Evolutionary conservation across 768 basidiomycete species (phyloP), one percentile per base, ranked within the genome.

Genomic region (Pulveroboletus sp.): DNA sequence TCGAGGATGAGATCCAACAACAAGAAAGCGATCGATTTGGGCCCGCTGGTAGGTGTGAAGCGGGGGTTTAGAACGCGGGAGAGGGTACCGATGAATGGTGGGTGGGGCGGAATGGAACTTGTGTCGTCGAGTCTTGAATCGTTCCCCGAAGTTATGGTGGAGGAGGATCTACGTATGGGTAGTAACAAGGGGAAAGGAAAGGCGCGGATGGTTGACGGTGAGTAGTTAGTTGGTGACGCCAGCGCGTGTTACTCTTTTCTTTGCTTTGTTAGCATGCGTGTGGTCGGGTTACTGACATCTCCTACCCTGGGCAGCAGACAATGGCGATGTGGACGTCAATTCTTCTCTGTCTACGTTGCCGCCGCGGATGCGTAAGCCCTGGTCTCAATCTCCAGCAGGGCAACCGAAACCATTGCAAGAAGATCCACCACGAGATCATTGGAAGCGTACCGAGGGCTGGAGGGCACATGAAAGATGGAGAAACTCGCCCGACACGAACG

Each of bases 41-140:
- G 86, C 13, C 86, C 86, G 6, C 67, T 88, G 27, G 68, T 88
- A 0, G 86, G 83, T 13, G 58, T 63, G 24, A 69, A 77, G 53
- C 69, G 86, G 5, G 84, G 86, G 3, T 84, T 87, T 54, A 69
- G 73, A 58, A 83, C 85, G 18, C 65, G 76, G 39, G 85, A 85
- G 63, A 70, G 72, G 56, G 69, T 76, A 2, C 78, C 78, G 7
- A 71, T 70, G 48, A 76, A 76, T 37, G 82, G 85, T 1, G 85
- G 86, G 4, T 74, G 86, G 69, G 74, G 77, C 18, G 83, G 83
- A 0, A 76, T 84, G 26, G 82, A 83, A 70, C 74, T 84, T 67
- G 71, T 77, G 10, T 60, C 71, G 5, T 61, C 60, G 21, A 59
- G 65, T 47, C 48, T 65, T 13, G 26, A 11, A 15, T 27, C 60